Conservation (phyloP, 805 yeast genomes). For the Kazachstania psychrophila region DNA sequence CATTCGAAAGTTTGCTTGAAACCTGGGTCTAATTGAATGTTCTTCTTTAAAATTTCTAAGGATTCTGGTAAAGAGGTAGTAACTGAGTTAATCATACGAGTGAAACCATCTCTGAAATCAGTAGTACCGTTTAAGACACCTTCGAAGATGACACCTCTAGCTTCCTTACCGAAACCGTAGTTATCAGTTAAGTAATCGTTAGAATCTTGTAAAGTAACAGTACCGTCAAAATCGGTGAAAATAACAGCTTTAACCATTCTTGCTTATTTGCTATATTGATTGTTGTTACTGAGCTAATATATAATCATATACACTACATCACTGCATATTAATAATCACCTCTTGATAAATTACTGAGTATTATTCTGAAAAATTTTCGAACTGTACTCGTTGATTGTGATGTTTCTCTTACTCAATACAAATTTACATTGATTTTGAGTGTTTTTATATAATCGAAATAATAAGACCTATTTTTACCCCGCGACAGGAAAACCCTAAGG, state of each 20-base stretch:
- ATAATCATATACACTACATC: no score
- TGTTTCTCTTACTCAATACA: background rate
- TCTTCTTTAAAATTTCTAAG: slow-evolving; percentile 53
- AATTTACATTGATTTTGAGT: no score
- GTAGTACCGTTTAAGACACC: slow-evolving; percentile 60
- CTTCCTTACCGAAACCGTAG: slow-evolving; percentile 71
- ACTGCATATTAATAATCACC: no score
- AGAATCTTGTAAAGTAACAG: slow-evolving; percentile 90
- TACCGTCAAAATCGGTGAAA: slow-evolving; percentile 97
- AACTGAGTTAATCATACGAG: slow-evolving; percentile 74
- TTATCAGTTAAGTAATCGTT: slow-evolving; percentile 86
- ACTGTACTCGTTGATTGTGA: no score
- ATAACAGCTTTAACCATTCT: slow-evolving; percentile 56
- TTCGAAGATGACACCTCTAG: slow-evolving; percentile 59
- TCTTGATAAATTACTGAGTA: no score
- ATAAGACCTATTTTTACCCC: no score
- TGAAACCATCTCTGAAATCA: slow-evolving; percentile 75
- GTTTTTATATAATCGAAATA: no score
- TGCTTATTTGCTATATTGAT: no score
- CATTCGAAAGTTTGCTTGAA: slow-evolving; percentile 73
- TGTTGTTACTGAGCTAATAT: no score
- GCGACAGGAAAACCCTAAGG: no score
- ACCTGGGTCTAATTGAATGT: slow-evolving; percentile 81
- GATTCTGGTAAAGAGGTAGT: slow-evolving; percentile 73
- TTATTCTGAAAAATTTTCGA: no score